phyloP scores from a whole-genome alignment of 805 yeast species.

The Lipomyces chichibuensis region DNA sequence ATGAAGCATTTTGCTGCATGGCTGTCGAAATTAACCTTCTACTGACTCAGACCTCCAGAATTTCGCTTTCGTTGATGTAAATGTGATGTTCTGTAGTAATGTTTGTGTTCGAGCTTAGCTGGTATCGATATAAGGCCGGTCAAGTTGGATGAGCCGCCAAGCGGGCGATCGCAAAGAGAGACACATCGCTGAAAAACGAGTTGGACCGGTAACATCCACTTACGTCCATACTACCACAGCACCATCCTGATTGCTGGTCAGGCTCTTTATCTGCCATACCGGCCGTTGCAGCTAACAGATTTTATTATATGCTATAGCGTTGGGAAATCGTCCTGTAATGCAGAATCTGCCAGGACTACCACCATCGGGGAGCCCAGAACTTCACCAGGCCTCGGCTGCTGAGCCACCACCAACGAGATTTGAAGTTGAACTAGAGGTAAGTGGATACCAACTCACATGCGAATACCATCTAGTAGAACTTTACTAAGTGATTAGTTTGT shows the following conservation, averaged over 20 bases:
- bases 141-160: no score
- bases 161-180: no score
- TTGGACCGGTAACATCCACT: no score
- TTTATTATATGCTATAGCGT: neutral
- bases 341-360: neutral
- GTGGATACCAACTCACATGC: slow-evolving; percentile 35
- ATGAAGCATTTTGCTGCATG: neutral
- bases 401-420: slow-evolving; percentile 63
- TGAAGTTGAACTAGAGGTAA: slow-evolving; percentile 82
- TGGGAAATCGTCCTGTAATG: neutral
- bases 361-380: neutral
- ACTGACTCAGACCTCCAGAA: neutral
- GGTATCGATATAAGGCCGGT: no score
- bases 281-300: neutral
- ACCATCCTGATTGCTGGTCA: neutral
- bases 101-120: no score
- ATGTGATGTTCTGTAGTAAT: no score
- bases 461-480: neutral
- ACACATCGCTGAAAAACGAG: no score
- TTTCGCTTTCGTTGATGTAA: no score
- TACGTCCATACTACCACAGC: neutral
- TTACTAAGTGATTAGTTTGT: slow-evolving; percentile 59
- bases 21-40: neutral
- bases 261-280: neutral
- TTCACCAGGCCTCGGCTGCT: slow-evolving; percentile 33